Percentiles rank a stretch among this genome's conserved stretches.
Evolutionary conservation across 805 yeast species (phyloP).

Genomic region (Monosporozyma aerobia): DNA sequence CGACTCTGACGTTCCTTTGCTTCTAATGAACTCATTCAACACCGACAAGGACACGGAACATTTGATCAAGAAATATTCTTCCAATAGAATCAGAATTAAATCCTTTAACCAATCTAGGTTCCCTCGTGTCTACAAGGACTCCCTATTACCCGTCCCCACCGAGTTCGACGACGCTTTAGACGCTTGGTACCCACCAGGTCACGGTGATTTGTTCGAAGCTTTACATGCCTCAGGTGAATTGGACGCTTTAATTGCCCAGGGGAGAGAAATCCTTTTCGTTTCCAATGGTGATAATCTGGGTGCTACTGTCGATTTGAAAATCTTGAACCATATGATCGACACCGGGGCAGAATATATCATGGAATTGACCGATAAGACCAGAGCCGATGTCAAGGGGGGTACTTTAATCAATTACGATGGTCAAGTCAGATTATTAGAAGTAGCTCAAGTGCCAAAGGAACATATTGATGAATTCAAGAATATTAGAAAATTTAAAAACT

Average conservation of each 20-base stretch:
- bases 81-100: conserved; percentile 88
- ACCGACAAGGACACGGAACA: conserved; percentile 88
- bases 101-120: conserved; percentile 97
- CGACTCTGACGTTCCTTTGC: conserved; percentile 89
- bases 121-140: conserved; percentile 92
- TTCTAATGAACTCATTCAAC: conserved; percentile 97
- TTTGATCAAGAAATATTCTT: conserved; percentile 91
- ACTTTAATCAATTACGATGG: conserved; percentile 95
- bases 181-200: conserved; percentile 99
- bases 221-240: conserved; percentile 84
- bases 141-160: conserved; percentile 91
- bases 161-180: conserved; percentile 62
- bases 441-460: conserved; percentile 91
- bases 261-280: conserved; percentile 89
- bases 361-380: conserved; percentile 97
- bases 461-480: conserved; percentile 97
- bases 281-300: conserved; percentile 98
- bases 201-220: conserved; percentile 93
- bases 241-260: conserved; percentile 80
- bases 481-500: conserved; percentile 94
- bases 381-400: conserved; percentile 99
- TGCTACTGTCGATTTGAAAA: conserved; percentile 90
- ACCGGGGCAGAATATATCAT: conserved; percentile 88
- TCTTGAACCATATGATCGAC: conserved; percentile 86
- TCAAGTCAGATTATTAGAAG: conserved; percentile 85